A percentile compares a stretch with the other conserved stretches of the same genome.
Evolutionary conservation across 2,329 filamentous ascomycete species (phyloP).

Genomic region (Colletotrichum brevisporum): DNA sequence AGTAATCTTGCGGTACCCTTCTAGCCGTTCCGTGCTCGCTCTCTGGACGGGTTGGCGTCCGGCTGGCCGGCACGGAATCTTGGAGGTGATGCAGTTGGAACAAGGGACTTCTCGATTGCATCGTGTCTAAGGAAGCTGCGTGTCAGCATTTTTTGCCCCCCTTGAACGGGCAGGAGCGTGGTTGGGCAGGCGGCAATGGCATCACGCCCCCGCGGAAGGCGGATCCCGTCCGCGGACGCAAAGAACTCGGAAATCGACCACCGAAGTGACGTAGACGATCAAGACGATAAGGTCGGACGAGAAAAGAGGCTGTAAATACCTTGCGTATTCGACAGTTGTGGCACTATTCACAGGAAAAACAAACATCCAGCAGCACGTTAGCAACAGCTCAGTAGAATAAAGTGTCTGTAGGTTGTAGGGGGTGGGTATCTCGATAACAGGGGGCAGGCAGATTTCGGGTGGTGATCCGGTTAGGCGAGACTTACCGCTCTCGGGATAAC

Average conservation of each 20-base stretch:
- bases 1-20: slow-evolving; percentile 4
- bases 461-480: slow-evolving; percentile 9
- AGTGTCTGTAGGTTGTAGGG: background rate
- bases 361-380: too few species aligned
- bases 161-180: background rate
- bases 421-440: background rate
- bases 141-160: background rate
- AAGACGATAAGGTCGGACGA: background rate
- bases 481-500: slow-evolving; percentile 35
- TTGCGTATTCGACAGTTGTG: slow-evolving; percentile 35
- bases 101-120: slow-evolving; percentile 43
- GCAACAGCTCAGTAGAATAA: too few species aligned
- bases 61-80: slow-evolving; percentile 41
- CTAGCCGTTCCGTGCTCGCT: background rate
- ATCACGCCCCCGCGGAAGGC: background rate
- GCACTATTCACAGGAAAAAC: slow-evolving; percentile 13
- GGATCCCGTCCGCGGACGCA: background rate
- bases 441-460: background rate
- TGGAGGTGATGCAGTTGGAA: slow-evolving; percentile 44
- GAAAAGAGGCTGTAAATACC: slow-evolving; percentile 8
- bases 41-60: slow-evolving; percentile 14
- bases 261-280: too few species aligned
- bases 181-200: background rate
- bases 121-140: slow-evolving; percentile 27
- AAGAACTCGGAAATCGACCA: background rate